A percentile compares a stretch with the other conserved stretches of the same genome.
Conservation (phyloP, 805 yeast genomes). For the Pichia occidentalis region DNA sequence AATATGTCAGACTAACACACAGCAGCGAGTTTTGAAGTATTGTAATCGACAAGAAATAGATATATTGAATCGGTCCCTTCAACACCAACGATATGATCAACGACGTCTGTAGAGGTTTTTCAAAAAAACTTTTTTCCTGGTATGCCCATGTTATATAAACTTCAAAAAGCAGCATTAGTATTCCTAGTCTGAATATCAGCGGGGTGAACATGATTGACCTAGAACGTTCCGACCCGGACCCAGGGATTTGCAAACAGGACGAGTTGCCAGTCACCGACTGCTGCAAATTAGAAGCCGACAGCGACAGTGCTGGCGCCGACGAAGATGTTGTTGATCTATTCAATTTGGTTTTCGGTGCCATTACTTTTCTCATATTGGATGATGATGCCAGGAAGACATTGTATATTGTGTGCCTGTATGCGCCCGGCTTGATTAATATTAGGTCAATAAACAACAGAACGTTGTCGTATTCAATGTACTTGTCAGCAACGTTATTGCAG, state of each 20-base stretch:
- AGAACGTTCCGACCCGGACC: no score
- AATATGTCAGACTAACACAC: slow-evolving; percentile 12
- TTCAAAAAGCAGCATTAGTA: slow-evolving; percentile 71
- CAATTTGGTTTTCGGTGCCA: slow-evolving; percentile 6
- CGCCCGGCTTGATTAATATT: slow-evolving; percentile 78
- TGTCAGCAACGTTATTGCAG: slow-evolving; percentile 76
- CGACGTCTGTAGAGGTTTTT: slow-evolving; percentile 20
- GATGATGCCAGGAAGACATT: slow-evolving; percentile 39
- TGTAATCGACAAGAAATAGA: slow-evolving; percentile 48
- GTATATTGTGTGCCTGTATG: slow-evolving; percentile 79
- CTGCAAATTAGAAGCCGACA: no score
- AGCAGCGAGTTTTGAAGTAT: slow-evolving; percentile 27
- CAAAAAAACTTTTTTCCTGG: slow-evolving; percentile 54
- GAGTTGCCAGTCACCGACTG: no score
- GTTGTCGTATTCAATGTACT: slow-evolving; percentile 84
- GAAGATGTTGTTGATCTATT: not conserved
- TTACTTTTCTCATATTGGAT: not conserved
- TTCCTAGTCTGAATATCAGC: slow-evolving; percentile 39
- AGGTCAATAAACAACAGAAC: slow-evolving; percentile 81
- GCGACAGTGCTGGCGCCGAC: not conserved
- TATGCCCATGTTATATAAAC: slow-evolving; percentile 90
- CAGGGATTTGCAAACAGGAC: no score
- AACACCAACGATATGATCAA: slow-evolving; percentile 26
- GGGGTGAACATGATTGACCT: slow-evolving; percentile 3
- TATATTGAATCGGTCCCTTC: slow-evolving; percentile 43